Evolutionary conservation across 768 basidiomycete genomes (phyloP).

Genomic region (Trametes villosa): DNA sequence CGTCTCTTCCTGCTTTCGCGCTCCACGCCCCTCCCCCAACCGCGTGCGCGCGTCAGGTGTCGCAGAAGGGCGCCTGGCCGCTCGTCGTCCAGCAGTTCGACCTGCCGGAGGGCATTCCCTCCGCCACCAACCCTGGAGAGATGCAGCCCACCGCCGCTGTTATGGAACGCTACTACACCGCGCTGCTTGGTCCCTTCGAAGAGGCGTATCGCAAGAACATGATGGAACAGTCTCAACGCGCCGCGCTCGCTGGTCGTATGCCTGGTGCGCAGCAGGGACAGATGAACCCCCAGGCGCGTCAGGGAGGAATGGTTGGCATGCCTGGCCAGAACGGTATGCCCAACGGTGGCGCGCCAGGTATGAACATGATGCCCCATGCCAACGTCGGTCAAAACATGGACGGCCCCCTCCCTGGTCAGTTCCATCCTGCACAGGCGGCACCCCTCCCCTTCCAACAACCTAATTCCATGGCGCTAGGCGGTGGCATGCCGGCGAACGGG

Average conservation of each 20-base stretch:
- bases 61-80: constrained; percentile 57
- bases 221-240: constrained; percentile 60
- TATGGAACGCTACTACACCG: constrained; percentile 63
- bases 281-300: constrained; percentile 18
- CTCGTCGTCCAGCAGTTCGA: constrained; percentile 52
- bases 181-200: constrained; percentile 72
- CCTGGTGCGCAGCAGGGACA: constrained; percentile 26
- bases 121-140: constrained; percentile 34
- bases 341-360: background rate
- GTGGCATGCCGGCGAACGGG: constrained; percentile 8
- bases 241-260: constrained; percentile 42
- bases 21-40: constrained; percentile 4
- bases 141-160: constrained; percentile 50
- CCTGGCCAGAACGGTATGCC: constrained; percentile 11
- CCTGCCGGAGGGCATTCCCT: constrained; percentile 38
- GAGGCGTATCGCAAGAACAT: constrained; percentile 66
- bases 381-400: constrained; percentile 13
- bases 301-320: constrained; percentile 25
- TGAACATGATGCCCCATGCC: constrained; percentile 21
- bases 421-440: constrained; percentile 11
- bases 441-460: constrained; percentile 1
- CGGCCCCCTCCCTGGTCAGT: constrained; percentile 21
- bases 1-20: constrained; percentile 24
- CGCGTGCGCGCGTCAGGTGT: constrained; percentile 16
- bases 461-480: constrained; percentile 19